Conservation (phyloP, 495 filamentous ascomycete species). For the Aspergillus indologenus region DNA sequence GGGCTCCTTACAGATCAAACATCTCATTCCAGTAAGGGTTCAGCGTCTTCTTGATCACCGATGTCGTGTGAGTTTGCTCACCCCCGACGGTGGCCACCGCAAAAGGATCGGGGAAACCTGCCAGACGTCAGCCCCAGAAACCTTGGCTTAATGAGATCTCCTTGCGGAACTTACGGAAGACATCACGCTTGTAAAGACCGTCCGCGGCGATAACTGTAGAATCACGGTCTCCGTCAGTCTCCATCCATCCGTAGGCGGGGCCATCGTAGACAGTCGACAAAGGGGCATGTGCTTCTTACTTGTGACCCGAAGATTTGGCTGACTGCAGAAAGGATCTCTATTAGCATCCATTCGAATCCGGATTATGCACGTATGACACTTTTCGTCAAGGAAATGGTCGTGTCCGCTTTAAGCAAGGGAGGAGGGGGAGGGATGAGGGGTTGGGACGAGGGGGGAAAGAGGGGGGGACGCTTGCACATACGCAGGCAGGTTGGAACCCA, state of each 20-base stretch:
- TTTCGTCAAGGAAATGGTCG: background rate
- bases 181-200: conserved; percentile 97
- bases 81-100: conserved; percentile 94
- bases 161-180: conserved; percentile 66
- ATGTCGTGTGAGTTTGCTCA: conserved; percentile 93
- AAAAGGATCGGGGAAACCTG: conserved; percentile 96
- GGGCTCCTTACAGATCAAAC: conserved; percentile 80
- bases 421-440: conserved; percentile 13
- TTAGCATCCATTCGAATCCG: conserved; percentile 29
- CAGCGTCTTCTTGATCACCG: conserved; percentile 92
- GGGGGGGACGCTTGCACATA: conserved; percentile 34
- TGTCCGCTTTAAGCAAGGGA: background rate
- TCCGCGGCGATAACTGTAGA: conserved; percentile 90
- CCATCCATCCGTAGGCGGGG: conserved; percentile 3
- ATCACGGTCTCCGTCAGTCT: conserved; percentile 18
- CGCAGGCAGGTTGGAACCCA: conserved; percentile 61
- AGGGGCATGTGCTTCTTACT: conserved; percentile 44
- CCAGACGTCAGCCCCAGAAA: background rate
- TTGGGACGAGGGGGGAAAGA: conserved; percentile 3
- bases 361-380: background rate
- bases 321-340: conserved; percentile 32
- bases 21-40: conserved; percentile 99
- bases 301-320: conserved; percentile 62
- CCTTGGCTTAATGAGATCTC: background rate
- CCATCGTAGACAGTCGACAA: background rate